Base-by-base conservation (phyloP, 495 filamentous ascomycete genomes). In the Penicillium coprophilum region DNA sequence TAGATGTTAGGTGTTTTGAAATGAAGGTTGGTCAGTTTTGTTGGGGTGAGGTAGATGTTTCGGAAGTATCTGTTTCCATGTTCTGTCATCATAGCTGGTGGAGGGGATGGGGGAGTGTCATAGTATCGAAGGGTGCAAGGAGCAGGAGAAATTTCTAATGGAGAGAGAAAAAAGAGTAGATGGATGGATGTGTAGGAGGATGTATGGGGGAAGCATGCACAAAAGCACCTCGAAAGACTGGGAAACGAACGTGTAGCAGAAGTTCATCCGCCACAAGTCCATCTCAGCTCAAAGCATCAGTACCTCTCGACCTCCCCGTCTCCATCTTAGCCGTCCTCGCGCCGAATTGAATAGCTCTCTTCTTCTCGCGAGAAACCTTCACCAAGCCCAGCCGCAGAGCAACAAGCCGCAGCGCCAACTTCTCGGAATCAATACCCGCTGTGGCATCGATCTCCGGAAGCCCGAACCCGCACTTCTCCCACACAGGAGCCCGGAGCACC, bases 301-400 rank as follows among this genome's bases (percentile, higher is more conserved):
- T 93, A 1, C 91, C 91, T 65, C 87, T 91, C 13, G 77, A 84
- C 57, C 75, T 83, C 12, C 91, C 87, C 49, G 66, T 77, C 65
- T 91, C 87, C 85, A 95, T 93, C 70, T 91, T 95, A 10, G 91
- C 91, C 10, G 89, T 94, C 56, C 90, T 78, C 7, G 90, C 82
- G 28, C 91, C 91, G 65, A 96, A 96, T 69, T 96, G 91, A 48
- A 93, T 90, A 13, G 94, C 94, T 60, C 94, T 81, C 71, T 99
- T 99, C 79, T 94, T 96, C 71, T 96, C 91, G 28, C 71, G 77
- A 3, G 94, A 86, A 0, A 88, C 90, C 4, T 65, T 70, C 1
- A 60, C 61, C 79, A 99, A 82, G 1, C 88, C 89, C 9, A 97
- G 69, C 28, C 81, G 79, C 63, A 85, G 80, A 3, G 93, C 94